Evolutionary conservation across 108 stramenopile species (phyloP), one percentile per base, ranked within the genome.

Genomic region (Skeletonema grethae): DNA sequence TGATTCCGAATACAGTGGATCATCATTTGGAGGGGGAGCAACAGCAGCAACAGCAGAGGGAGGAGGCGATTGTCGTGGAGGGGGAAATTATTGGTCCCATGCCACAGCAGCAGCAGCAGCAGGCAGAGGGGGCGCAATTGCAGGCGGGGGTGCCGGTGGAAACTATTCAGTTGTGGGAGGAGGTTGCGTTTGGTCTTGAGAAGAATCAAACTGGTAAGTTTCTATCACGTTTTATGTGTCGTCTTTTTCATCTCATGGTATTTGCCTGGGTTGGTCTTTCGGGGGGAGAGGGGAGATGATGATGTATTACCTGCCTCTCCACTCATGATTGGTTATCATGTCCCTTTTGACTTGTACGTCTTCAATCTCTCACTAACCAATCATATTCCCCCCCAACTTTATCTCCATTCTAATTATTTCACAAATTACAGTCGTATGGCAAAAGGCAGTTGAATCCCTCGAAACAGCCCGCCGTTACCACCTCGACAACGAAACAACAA

Each of bases 391-490:
- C 36, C 36, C 36, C 22, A 22, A 53, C 7, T n/a, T n/a, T n/a
- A n/a, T n/a, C n/a, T n/a, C n/a, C n/a, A n/a, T n/a, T n/a, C n/a
- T n/a, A n/a, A n/a, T n/a, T n/a, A n/a, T 50, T 22, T 20, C 18
- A 20, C 22, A 20, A 43, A 43, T 43, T 15, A 67, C 55, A 92
- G 91, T 95, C 16, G 87, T 95, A 15, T 95, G 91, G 91, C 82
- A 74, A 56, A 87, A 83, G 64, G 91, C 91, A 15, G 94, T 92
- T 9, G 88, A 92, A 32, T 90, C 90, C 34, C 77, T 95, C 39
- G 83, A 88, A 50, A 41, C 56, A 31, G 87, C 85, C 1, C 71
- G 73, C 7, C 39, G 35, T 15, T 53, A 80, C 67, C 68, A 83
- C 22, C 79, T 38, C n/a, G 22, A 61, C 36, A 43, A 32, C 46